Base-by-base conservation (phyloP, 2,329 filamentous ascomycete species). In the Monosporascus ibericus region DNA sequence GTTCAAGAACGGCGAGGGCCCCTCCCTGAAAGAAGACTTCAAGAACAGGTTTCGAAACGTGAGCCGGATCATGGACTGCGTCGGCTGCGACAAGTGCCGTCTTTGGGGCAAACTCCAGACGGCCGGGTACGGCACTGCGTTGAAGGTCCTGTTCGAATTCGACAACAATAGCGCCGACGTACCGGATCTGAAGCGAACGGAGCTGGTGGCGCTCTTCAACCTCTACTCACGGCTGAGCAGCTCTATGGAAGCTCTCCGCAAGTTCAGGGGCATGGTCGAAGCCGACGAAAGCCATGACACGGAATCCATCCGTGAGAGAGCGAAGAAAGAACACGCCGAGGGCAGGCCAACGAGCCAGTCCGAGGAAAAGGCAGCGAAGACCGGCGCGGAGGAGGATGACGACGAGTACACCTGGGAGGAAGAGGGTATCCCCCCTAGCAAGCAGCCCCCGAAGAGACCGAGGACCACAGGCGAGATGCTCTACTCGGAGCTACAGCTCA, bases 51-150 rank as follows among this genome's bases (percentile, higher is more conserved):
- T 99, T 79, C 85, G 94, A 67, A 99, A 99, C 67, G 89, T 99
- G 55, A 95, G 89, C 68, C 85, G 94, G 40, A 80, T 97, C 58
- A 99, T 99, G 94, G 94, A 99, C 70, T 99, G 94, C 62, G 92
- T 97, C 20, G 94, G 94, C 44, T 99, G 94, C 70, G 94, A 99
- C 74, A 99, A 99, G 75, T 99, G 94, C 72, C 85, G 94, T 8
- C 84, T 99, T 2, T 99, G 94, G 94, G 94, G 94, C 48, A 99
- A 99, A 73, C 74, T 99, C 38, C 94, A 99, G 73, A 95, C 91
- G 1, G 88, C 89, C 14, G 94, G 94, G 2, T 97, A 96, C 67
- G 94, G 94, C 48, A 90, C 94, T 0, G 94, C 94, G 0, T 75
- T 99, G 57, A 99, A 99, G 73, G 87, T 99, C 5, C 79, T 99